Evolutionary conservation across 2,329 filamentous ascomycete genomes (phyloP).

Genomic region (Ceratocystiopsis minuta): DNA sequence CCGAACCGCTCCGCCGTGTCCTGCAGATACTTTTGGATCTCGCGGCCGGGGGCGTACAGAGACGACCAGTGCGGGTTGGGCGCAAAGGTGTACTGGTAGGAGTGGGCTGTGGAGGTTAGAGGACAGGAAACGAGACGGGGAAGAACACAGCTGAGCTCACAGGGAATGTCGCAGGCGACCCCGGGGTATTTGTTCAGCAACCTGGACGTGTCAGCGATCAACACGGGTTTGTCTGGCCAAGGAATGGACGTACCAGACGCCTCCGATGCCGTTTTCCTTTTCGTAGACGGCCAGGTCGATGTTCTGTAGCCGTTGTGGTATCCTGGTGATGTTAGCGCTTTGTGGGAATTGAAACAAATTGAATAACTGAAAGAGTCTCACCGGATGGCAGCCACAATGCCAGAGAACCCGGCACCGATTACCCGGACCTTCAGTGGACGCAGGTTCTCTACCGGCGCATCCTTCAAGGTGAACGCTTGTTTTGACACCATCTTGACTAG

Average conservation of each 20-base stretch:
- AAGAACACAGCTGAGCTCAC: constrained; percentile 10
- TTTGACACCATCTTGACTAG: no score
- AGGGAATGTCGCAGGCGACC: constrained; percentile 20
- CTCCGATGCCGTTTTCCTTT: constrained; percentile 17
- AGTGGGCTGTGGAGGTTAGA: constrained; percentile 20
- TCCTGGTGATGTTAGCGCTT: constrained; percentile 8
- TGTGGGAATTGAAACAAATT: no score
- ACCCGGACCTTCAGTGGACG: constrained; percentile 17
- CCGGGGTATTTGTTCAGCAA: constrained; percentile 18
- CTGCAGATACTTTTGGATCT: constrained; percentile 31
- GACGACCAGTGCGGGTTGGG: constrained; percentile 36
- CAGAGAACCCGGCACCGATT: constrained; percentile 18
- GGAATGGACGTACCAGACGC: constrained; percentile 19
- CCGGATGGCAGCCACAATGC: constrained; percentile 17
- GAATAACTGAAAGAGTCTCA: constrained; percentile 6
- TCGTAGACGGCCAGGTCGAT: constrained; percentile 18
- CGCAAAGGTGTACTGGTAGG: constrained; percentile 37
- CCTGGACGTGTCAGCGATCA: constrained; percentile 7
- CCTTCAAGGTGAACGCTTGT: constrained; percentile 10
- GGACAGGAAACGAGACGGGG: neutral
- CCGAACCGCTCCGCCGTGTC: constrained; percentile 27
- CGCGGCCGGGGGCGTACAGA: constrained; percentile 29
- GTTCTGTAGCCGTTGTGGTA: constrained; percentile 17
- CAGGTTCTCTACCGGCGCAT: constrained; percentile 16
- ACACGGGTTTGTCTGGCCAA: neutral